Base-by-base conservation (phyloP, 805 yeast genomes). In the Saturnispora hagleri region DNA sequence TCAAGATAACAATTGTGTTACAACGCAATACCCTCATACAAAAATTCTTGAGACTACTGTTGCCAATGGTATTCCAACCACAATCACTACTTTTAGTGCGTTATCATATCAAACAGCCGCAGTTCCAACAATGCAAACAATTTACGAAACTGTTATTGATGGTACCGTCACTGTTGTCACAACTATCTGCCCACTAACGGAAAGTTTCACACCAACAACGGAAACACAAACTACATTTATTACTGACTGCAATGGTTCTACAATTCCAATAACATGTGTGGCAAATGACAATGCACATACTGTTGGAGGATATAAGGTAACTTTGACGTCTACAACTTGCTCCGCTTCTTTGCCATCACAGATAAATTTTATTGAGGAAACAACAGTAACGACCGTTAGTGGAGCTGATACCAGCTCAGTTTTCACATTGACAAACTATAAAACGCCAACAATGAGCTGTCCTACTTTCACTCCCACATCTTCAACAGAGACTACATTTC, bases 171-270 rank as follows among this genome's bases (percentile, higher is more conserved):
- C 57, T 9, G 52, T 38, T 18, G 49, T 59, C 12, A 58, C 61
- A 3, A 58, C 61, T 5, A 55, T 54, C 33, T 53, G 58, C 26
- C 57, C 60, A 15, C 17, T 59, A 18, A 47, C 62, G 12, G 55
- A 35, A 40, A 35, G 42, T 5, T 45, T 18, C 5, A 46, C 52
- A 3, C 13, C 54, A 7, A 40, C 52, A 6, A 47, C 56, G 2
- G 20, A 48, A 10, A 27, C 53, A 8, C 15, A 47, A 4, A 27
- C 50, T 2, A 49, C 55, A 8, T n/a, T 46, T 10, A 17, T 33
- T n/a, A 46, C 53, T 5, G 46, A 50, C 47, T 46, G 51, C 33
- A 17, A 28, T 5, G 48, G 48, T 8, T 43, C 31, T 18, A 10
- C 26, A 2, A 13, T 44, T 22, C 18, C 31, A 7, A 22, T 51